These are phyloP conservation scores for Pyrus hybrid DNA, from an alignment of 331 rosid genomes.

Conservation along the genomic window DNA sequence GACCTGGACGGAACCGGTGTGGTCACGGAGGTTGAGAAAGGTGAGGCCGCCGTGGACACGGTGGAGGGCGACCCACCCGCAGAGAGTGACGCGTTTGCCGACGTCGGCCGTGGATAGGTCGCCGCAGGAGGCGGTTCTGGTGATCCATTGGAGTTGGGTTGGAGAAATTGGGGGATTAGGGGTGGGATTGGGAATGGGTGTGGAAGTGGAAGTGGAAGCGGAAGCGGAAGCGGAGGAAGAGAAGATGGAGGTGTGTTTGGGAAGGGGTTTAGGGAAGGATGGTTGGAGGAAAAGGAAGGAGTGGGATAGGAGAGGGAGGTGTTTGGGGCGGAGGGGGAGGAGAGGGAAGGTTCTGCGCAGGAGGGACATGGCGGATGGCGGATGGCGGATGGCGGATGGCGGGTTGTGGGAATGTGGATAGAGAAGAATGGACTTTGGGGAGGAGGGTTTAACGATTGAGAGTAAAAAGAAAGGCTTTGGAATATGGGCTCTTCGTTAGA, in stretches of 20 bases:
- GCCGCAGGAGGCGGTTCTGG: constrained; percentile 58
- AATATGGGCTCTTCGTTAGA: background rate
- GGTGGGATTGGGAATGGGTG: constrained; percentile 27
- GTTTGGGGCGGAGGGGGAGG: background rate
- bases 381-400: no score
- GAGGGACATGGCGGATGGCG: constrained; percentile 30
- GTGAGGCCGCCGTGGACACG: constrained; percentile 87
- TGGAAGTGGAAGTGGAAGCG: constrained; percentile 9
- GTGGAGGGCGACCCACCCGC: constrained; percentile 98
- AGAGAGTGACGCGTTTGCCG: constrained; percentile 59
- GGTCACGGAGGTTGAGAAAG: constrained; percentile 79
- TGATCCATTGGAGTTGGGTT: constrained; percentile 41
- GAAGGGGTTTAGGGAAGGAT: constrained; percentile 24
- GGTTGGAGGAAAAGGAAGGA: constrained; percentile 22
- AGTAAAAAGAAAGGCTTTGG: background rate
- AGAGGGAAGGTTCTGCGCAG: constrained; percentile 52
- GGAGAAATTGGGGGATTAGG: constrained; percentile 20
- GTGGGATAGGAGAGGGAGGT: constrained; percentile 15
- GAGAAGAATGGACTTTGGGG: background rate
- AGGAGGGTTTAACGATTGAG: constrained; percentile 10
- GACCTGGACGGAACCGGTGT: constrained; percentile 77
- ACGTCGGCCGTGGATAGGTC: constrained; percentile 46
- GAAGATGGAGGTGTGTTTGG: background rate
- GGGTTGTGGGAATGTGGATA: background rate
- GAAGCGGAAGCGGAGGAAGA: constrained; percentile 29